These are phyloP conservation scores for Plasmopara halstedii DNA, from an alignment of 352 stramenopile species.

Conservation along the genomic window DNA sequence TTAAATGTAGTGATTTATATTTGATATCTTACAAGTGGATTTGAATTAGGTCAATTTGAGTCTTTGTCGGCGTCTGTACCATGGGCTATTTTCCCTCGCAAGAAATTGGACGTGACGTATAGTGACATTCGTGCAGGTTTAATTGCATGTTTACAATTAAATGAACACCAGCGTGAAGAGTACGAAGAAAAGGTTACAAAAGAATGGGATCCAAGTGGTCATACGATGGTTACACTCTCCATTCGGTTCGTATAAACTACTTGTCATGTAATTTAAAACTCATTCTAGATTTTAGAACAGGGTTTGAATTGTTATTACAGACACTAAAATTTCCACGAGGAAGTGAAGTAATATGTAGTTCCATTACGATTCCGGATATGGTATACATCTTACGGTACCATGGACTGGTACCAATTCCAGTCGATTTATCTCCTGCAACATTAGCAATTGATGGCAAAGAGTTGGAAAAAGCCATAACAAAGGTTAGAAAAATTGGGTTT, in stretches of 20 bases:
- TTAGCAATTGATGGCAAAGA: slow-evolving; percentile 46
- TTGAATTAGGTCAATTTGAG: slow-evolving; percentile 37
- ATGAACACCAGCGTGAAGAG: slow-evolving; percentile 46
- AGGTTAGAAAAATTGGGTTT: slow-evolving; percentile 16
- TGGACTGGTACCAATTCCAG: slow-evolving; percentile 59
- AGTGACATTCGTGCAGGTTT: slow-evolving; percentile 52
- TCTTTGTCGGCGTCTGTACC: slow-evolving; percentile 45
- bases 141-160: slow-evolving; percentile 43
- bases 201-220: slow-evolving; percentile 50
- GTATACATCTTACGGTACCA: slow-evolving; percentile 70
- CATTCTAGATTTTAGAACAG: slow-evolving; percentile 41
- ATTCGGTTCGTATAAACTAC: too few relatives aligned
- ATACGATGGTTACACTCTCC: slow-evolving; percentile 62
- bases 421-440: slow-evolving; percentile 63
- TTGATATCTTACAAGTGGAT: neutral
- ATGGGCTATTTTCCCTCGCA: slow-evolving; percentile 75
- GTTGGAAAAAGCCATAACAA: slow-evolving; percentile 36
- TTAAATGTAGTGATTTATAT: too few relatives aligned
- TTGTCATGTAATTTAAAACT: too few relatives aligned
- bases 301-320: slow-evolving; percentile 74
- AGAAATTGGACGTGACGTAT: slow-evolving; percentile 79
- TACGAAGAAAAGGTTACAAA: slow-evolving; percentile 39
- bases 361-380: slow-evolving; percentile 84
- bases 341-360: slow-evolving; percentile 70
- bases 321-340: slow-evolving; percentile 58